These are phyloP conservation scores for Fonsecaea multimorphosa DNA, from an alignment of 2,329 filamentous ascomycete species.

Conservation along the genomic window DNA sequence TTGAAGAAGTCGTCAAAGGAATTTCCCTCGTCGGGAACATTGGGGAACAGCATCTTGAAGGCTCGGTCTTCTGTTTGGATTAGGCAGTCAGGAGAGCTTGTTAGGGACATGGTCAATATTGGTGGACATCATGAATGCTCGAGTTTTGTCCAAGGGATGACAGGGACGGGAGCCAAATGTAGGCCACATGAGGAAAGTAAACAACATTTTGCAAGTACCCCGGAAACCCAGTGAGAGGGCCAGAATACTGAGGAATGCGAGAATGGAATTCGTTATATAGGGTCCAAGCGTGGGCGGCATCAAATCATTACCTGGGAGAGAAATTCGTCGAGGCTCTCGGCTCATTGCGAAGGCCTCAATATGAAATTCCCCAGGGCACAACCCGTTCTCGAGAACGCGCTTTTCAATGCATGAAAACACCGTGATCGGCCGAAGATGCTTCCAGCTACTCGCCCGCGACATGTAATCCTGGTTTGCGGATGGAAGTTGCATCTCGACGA, in stretches of 20 bases:
- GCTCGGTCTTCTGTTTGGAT: slow-evolving; percentile 60
- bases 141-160: slow-evolving; percentile 13
- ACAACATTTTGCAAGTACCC: slow-evolving; percentile 26
- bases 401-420: not conserved
- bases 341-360: not conserved
- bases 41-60: slow-evolving; percentile 56
- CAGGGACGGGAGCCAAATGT: slow-evolving; percentile 22
- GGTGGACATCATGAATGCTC: not conserved
- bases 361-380: not conserved
- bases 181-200: slow-evolving; percentile 28
- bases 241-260: slow-evolving; percentile 25
- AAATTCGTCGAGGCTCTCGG: not conserved
- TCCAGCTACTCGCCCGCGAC: not conserved
- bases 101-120: slow-evolving; percentile 39
- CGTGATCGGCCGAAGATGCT: not conserved
- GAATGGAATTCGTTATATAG: slow-evolving; percentile 22
- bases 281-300: slow-evolving; percentile 19
- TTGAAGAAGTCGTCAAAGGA: slow-evolving; percentile 70
- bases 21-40: slow-evolving; percentile 61
- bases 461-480: not conserved
- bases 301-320: not conserved
- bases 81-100: slow-evolving; percentile 40
- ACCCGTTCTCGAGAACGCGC: not conserved
- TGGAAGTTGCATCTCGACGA: not conserved
- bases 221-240: slow-evolving; percentile 22